Conservation (phyloP, 1,284 basidiomycete species). For the Rhodotorula sp. region DNA sequence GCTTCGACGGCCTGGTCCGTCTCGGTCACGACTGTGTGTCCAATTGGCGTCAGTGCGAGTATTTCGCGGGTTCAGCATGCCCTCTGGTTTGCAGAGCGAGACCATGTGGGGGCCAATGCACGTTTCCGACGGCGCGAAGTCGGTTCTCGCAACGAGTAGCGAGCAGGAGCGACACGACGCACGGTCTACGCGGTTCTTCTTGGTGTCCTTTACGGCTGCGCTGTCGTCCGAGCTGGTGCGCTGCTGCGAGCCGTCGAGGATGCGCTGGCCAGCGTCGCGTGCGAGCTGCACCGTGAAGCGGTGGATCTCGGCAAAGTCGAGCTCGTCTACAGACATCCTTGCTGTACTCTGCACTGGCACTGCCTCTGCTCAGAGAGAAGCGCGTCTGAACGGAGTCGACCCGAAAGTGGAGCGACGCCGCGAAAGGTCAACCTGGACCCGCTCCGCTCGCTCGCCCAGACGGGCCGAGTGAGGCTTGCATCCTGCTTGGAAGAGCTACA, state of each 20-base stretch:
- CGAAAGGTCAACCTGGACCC: too few relatives aligned
- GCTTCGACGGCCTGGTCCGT: conserved; percentile 92
- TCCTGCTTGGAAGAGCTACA: too few relatives aligned
- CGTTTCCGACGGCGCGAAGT: background rate
- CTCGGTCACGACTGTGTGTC: conserved; percentile 75
- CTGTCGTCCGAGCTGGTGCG: conserved; percentile 69
- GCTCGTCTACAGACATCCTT: background rate
- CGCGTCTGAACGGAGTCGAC: too few relatives aligned
- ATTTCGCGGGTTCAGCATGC: background rate
- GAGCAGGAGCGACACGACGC: background rate
- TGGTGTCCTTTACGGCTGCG: conserved; percentile 17
- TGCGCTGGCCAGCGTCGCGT: conserved; percentile 54
- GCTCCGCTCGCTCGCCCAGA: too few relatives aligned
- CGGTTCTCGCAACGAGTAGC: background rate
- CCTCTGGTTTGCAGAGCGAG: background rate
- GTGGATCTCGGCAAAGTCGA: conserved; percentile 21
- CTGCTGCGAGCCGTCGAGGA: conserved; percentile 51
- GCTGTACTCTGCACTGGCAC: too few relatives aligned
- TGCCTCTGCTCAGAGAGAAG: too few relatives aligned
- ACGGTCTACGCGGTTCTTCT: conserved; percentile 60
- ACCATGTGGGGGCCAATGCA: background rate
- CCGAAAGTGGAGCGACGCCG: too few relatives aligned
- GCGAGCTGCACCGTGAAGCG: conserved; percentile 72
- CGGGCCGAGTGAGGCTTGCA: too few relatives aligned
- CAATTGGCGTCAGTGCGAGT: background rate